Percentiles rank a stretch among this genome's conserved stretches.
phyloP scores from a whole-genome alignment of 2,329 filamentous ascomycete genomes.

The Aspergillus sp. region DNA sequence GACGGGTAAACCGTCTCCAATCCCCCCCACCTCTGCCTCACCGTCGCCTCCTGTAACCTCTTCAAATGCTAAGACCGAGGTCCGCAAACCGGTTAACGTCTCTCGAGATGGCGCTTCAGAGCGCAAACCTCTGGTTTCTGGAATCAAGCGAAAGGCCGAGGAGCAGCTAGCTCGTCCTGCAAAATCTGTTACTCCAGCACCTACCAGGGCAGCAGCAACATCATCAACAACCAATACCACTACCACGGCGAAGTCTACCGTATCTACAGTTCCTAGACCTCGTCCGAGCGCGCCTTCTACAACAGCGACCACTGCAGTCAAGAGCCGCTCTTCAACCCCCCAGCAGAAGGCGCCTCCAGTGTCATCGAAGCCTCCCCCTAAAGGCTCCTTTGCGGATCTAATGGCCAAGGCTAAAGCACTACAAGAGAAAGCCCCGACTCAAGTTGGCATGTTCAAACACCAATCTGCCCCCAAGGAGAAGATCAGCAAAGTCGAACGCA shows the following conservation, averaged over 20 bases:
- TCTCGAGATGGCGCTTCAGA: conserved; percentile 20
- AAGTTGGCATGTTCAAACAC: conserved; percentile 58
- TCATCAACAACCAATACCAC: conserved; percentile 10
- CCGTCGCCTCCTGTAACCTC: conserved; percentile 29
- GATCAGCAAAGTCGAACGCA: conserved; percentile 57
- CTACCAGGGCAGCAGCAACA: conserved; percentile 16
- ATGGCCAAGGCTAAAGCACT: conserved; percentile 60
- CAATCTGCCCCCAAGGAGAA: conserved; percentile 57
- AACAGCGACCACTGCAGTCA: conserved; percentile 8
- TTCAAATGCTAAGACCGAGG: conserved; percentile 25
- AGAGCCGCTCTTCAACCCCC: conserved; percentile 20
- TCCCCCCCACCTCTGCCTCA: conserved; percentile 26
- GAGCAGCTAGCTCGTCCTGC: conserved; percentile 37
- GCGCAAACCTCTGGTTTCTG: conserved; percentile 24
- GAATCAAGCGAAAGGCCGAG: conserved; percentile 48
- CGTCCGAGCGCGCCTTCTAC: not conserved
- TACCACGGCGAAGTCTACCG: conserved; percentile 19
- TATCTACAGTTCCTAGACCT: conserved; percentile 24
- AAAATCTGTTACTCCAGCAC: conserved; percentile 26
- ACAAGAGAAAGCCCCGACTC: conserved; percentile 48
- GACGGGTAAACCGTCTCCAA: conserved; percentile 40
- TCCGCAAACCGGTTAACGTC: conserved; percentile 23
- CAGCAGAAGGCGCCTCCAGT: conserved; percentile 23
- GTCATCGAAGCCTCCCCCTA: conserved; percentile 52
- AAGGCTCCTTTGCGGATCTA: conserved; percentile 62